Base-by-base conservation (phyloP, 345 rosid species). In the Camelina sativa region DNA sequence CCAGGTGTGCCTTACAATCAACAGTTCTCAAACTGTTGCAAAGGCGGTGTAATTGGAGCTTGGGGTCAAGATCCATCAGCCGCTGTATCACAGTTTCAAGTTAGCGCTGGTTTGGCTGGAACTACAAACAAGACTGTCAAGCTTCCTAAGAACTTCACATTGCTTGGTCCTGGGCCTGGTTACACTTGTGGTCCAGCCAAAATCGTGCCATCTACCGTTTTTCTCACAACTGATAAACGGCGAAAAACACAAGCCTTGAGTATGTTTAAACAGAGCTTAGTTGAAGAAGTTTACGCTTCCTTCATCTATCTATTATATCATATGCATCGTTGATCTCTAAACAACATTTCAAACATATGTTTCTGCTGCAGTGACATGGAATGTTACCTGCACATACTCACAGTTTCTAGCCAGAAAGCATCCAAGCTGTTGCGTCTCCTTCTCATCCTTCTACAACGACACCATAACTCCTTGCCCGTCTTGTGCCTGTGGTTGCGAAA, bases 181-280 rank as follows among this genome's bases (percentile, higher is more conserved):
- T 93, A 91, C 87, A 91, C 94, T 48, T 91, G 98, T 20, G 88
- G 96, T 41, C 96, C 92, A 62, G 90, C 97, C 53, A 91, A 84
- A 57, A 55, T 88, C 54, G 96, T 88, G 47, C 90, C 92, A 43
- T 53, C 96, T 25, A 81, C 91, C 9, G 81, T 13, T 62, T 91
- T 91, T 75, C 84, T 88, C 74, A 76, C 91, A 9, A 60, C 89
- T 44, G 97, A 91, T 37, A 80, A 78, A 30, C 86, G 88, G 4
- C 62, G 98, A 30, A 88, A 80, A 62, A 86, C 91, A 73, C 97
- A 93, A 81, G 96, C 98, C 56, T 73, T 91, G 60, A 78, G 98
- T 93, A 80, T 82, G 93, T 80, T 25, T 25, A 25, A 25, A 63
- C 13, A 1, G 50, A 17, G 41, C 52, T 50, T 30, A 28, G 10